These are phyloP conservation scores for Solanum ossicruentum DNA, from an alignment of 257 asterid genomes.

Conservation along the genomic window DNA sequence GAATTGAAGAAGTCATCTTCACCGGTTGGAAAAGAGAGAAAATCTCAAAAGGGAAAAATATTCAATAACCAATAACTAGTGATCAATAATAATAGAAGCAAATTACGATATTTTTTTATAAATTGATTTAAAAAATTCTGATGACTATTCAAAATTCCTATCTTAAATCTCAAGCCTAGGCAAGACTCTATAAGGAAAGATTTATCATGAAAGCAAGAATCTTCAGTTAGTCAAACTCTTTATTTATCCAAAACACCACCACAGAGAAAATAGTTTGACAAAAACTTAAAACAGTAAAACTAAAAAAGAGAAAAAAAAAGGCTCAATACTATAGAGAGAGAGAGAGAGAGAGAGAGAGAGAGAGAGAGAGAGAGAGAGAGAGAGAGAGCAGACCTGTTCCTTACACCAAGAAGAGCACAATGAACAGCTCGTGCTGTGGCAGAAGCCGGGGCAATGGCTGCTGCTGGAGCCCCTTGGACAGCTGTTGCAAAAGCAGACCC, in stretches of 20 bases:
- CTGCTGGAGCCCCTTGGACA: constrained; percentile 85
- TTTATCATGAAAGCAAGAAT: background rate
- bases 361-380: background rate
- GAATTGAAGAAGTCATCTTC: background rate
- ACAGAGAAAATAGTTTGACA: background rate
- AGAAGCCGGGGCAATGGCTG: constrained; percentile 94
- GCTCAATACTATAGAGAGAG: background rate
- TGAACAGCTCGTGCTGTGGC: constrained; percentile 82
- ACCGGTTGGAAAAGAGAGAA: background rate
- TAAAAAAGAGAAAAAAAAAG: background rate
- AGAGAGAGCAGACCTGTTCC: constrained; percentile 55
- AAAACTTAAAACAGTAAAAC: background rate
- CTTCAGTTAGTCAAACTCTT: background rate
- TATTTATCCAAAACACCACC: background rate
- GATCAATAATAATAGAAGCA: background rate
- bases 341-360: background rate
- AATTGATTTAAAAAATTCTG: background rate
- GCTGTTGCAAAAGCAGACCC: constrained; percentile 79
- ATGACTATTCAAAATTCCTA: background rate
- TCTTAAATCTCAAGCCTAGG: background rate
- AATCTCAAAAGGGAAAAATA: background rate
- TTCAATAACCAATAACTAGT: background rate
- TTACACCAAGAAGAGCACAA: constrained; percentile 80
- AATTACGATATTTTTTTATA: background rate
- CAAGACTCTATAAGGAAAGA: background rate